A percentile compares a stretch with the other conserved stretches of the same genome.
Conservation (phyloP, 73 alveolate species). For the Uronychia setigera region DNA sequence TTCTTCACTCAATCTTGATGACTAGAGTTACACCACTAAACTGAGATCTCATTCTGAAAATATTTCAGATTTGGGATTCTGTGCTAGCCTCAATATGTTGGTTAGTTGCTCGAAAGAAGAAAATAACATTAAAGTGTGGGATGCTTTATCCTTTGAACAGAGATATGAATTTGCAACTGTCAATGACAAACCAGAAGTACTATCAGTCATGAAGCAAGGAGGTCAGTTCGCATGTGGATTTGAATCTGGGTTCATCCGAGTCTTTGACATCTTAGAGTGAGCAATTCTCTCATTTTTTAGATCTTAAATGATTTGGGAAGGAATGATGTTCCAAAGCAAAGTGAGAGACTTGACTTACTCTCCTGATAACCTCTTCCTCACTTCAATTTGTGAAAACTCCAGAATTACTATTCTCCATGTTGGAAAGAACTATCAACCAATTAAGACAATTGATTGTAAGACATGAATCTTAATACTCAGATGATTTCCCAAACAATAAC, state of each 20-base stretch:
- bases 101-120: slow-evolving; percentile 44
- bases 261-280: slow-evolving; percentile 40
- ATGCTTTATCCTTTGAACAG: slow-evolving; percentile 42
- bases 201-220: slow-evolving; percentile 13
- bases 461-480: neutral
- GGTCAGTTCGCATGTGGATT: slow-evolving; percentile 61
- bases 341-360: slow-evolving; percentile 50
- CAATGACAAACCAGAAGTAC: slow-evolving; percentile 48
- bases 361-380: slow-evolving; percentile 40
- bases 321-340: slow-evolving; percentile 45
- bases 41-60: slow-evolving; percentile 55
- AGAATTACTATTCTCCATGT: slow-evolving; percentile 42
- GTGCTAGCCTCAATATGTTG: slow-evolving; percentile 5
- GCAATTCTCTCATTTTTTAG: neutral
- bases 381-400: slow-evolving; percentile 43
- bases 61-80: slow-evolving; percentile 39
- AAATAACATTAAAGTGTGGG: slow-evolving; percentile 49
- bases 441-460: slow-evolving; percentile 55
- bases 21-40: slow-evolving; percentile 20
- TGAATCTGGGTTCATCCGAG: slow-evolving; percentile 69
- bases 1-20: slow-evolving; percentile 36
- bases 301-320: slow-evolving; percentile 48
- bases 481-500: slow-evolving; percentile 61
- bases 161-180: slow-evolving; percentile 42
- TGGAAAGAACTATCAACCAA: slow-evolving; percentile 55